Percentiles rank a stretch among this genome's conserved stretches.
Evolutionary conservation across 768 basidiomycete species (phyloP).

Genomic region (Filobasidium wieringae): DNA sequence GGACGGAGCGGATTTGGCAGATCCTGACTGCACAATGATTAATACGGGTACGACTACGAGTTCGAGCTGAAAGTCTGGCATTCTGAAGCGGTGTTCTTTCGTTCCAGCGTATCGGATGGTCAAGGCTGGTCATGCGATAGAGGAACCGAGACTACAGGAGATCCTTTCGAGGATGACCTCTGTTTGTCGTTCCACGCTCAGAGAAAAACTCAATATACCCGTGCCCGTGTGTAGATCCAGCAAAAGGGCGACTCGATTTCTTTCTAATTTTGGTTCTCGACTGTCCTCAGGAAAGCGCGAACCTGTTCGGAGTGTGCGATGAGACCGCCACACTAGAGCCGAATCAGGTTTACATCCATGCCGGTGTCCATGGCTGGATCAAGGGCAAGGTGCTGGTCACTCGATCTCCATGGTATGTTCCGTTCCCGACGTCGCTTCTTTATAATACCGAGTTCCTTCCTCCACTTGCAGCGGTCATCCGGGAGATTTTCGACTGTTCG

Average conservation of each 20-base stretch:
- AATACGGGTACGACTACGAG: background rate
- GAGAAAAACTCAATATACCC: slow-evolving; percentile 18
- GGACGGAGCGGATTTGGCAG: background rate
- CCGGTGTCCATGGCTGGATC: slow-evolving; percentile 12
- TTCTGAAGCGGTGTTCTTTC: too few species aligned
- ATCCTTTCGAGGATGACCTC: slow-evolving; percentile 4
- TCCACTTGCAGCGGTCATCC: slow-evolving; percentile 6
- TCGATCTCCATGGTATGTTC: slow-evolving; percentile 17
- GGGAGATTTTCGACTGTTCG: background rate
- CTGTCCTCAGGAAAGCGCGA: too few species aligned
- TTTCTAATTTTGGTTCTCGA: too few species aligned
- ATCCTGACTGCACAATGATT: background rate
- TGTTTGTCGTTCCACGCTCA: background rate
- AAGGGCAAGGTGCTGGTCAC: slow-evolving; percentile 15
- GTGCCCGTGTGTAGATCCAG: slow-evolving; percentile 16
- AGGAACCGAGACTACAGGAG: slow-evolving; percentile 2
- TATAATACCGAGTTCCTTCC: too few species aligned
- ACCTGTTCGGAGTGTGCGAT: background rate
- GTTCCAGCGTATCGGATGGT: background rate
- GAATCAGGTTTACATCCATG: slow-evolving; percentile 8
- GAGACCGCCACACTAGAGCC: background rate
- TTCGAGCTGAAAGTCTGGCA: too few species aligned
- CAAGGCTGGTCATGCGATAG: background rate
- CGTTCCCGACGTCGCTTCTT: too few species aligned
- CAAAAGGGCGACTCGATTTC: too few species aligned